Evolutionary conservation across 2,329 filamentous ascomycete genomes (phyloP).

Genomic region (Elsinoe ampelina): DNA sequence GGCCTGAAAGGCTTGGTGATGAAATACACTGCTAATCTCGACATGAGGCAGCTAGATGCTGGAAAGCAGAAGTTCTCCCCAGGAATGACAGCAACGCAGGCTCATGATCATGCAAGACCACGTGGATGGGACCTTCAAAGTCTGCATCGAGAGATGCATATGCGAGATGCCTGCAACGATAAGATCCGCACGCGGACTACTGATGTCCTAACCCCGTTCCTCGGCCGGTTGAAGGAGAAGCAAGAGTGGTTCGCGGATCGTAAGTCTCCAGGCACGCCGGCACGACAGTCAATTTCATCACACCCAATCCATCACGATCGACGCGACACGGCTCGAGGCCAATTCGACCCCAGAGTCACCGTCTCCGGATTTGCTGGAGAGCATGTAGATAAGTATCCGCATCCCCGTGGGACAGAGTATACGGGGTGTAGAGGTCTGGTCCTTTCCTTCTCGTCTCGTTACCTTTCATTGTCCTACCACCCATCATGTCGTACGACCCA

Average conservation of each 20-base stretch:
- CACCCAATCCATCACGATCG: neutral
- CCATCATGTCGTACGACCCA: constrained; percentile 5
- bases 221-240: neutral
- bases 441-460: neutral
- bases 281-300: constrained; percentile 9
- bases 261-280: neutral
- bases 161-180: neutral
- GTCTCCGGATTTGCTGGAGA: constrained; percentile 5
- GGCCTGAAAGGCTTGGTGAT: neutral
- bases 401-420: neutral
- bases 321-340: neutral
- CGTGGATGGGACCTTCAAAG: too few relatives aligned
- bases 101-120: too few relatives aligned
- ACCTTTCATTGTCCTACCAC: neutral
- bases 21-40: too few relatives aligned
- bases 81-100: too few relatives aligned
- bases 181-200: neutral
- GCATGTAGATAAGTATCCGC: constrained; percentile 4
- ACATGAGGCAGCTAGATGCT: too few relatives aligned
- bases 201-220: neutral
- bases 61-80: neutral
- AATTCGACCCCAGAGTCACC: constrained; percentile 2
- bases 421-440: neutral
- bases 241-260: neutral
- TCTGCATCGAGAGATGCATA: neutral